Evolutionary conservation across 169 alveolate species (phyloP), one percentile per base, ranked within the genome.

Genomic region (Plasmodium sp.): DNA sequence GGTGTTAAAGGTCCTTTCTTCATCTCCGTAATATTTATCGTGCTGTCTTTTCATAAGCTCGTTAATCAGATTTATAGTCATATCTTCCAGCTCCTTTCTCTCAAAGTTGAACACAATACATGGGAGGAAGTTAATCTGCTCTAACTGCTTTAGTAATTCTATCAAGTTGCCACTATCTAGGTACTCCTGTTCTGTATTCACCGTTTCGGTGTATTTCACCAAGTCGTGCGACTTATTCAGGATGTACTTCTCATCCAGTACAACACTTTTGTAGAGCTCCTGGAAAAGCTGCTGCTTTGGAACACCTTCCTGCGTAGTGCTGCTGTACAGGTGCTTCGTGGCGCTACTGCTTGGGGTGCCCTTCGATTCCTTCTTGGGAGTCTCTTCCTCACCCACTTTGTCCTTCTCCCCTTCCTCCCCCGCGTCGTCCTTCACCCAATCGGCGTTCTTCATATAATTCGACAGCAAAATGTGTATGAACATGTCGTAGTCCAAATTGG

Each of bases 81-180:
- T 93, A 94, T 96, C 97, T 56, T 96, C 97, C 93, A 96, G 97
- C 81, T 96, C 97, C 80, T 93, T 96, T 34, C 98, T 96, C 84
- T 97, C 98, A 93, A 96, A 96, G 10, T 97, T 98, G 97, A 98
- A 98, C 62, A 97, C 97, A 75, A 98, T 96, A 36, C 98, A 97
- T 2, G 99, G 99, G 71, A 98, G 93, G 91, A 97, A 90, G 82
- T 96, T 96, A 31, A 93, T 90, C 62, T 94, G 93, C 77, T 98
- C 98, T 75, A 98, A 94, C 41, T 95, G 93, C 43, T 97, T 95
- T 83, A 97, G 92, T 84, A 98, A 84, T 45, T 93, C 94, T 74
- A 96, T 67, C 67, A 96, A 84, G 16, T 92, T 92, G n/a, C 84
- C 96, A 9, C 98, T 95, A 62, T 95, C 96, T 84, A 96, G 73